phyloP scores from a whole-genome alignment of 2,329 filamentous ascomycete genomes.

The Xylariaceae sp. region DNA sequence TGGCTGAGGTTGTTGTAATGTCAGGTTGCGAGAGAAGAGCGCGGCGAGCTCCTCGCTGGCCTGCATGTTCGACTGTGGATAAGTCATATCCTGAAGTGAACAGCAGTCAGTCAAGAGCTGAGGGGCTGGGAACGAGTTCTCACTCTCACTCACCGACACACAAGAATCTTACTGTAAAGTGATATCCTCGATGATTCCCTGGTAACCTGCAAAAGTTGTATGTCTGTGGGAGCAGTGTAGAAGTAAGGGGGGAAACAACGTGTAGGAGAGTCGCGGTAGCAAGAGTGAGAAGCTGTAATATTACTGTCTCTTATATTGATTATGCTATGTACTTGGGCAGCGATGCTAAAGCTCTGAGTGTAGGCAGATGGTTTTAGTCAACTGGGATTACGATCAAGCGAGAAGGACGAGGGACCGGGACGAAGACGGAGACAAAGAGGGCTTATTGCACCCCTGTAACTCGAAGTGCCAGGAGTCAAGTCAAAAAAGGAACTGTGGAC shows the following conservation, averaged over 20 bases:
- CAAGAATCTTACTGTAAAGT: not conserved
- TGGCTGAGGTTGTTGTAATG: constrained; percentile 57
- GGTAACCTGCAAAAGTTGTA: constrained; percentile 18
- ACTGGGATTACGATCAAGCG: not conserved
- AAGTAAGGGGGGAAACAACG: constrained; percentile 23
- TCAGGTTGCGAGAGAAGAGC: constrained; percentile 80
- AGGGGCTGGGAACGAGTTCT: constrained; percentile 8
- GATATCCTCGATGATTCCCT: not conserved
- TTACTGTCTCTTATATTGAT: constrained; percentile 57
- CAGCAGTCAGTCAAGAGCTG: constrained; percentile 7
- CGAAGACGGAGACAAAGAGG: not conserved
- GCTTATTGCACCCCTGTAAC: constrained; percentile 23
- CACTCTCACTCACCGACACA: constrained; percentile 6
- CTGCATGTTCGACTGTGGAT: constrained; percentile 60
- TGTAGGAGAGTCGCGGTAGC: constrained; percentile 22
- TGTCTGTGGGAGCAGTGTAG: constrained; percentile 16
- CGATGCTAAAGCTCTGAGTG: constrained; percentile 11
- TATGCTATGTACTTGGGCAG: constrained; percentile 55
- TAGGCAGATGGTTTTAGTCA: not conserved
- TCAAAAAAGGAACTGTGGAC: too few species aligned
- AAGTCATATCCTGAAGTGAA: constrained; percentile 45
- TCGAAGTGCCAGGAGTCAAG: too few species aligned
- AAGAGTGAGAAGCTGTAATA: constrained; percentile 37
- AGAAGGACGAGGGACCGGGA: not conserved
- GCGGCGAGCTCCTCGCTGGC: constrained; percentile 82